phyloP scores from a whole-genome alignment of 345 rosid genomes.

The Brassica napus region DNA sequence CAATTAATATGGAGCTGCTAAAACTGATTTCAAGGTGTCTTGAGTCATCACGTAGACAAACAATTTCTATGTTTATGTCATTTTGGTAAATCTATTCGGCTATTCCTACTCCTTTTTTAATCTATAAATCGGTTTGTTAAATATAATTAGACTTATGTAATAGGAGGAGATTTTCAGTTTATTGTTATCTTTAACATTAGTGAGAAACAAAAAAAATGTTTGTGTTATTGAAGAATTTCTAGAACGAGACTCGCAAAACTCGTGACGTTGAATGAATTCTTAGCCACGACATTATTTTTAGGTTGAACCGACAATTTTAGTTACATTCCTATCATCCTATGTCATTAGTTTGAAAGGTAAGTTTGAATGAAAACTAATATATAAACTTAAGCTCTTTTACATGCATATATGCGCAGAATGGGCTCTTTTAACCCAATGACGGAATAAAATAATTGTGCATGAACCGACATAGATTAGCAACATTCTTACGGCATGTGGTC shows the following conservation, averaged over 20 bases:
- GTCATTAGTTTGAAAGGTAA: too few species aligned
- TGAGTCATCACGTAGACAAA: slow-evolving; percentile 31
- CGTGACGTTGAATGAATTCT: not conserved
- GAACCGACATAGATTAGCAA: slow-evolving; percentile 34
- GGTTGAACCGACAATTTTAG: too few species aligned
- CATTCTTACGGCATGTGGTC: slow-evolving; percentile 34
- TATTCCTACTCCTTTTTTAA: too few species aligned
- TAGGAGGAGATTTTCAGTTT: too few species aligned
- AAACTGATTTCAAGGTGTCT: slow-evolving; percentile 25
- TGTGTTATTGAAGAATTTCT: not conserved
- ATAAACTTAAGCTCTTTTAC: not conserved
- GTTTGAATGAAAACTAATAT: too few species aligned
- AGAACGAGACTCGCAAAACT: slow-evolving; percentile 5
- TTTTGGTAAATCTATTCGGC: too few species aligned
- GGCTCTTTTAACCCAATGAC: slow-evolving; percentile 8
- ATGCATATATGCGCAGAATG: slow-evolving; percentile 3
- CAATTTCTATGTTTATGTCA: slow-evolving; percentile 20
- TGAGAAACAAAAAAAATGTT: too few species aligned
- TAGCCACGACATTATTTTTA: not conserved
- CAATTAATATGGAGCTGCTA: not conserved
- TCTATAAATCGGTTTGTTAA: too few species aligned
- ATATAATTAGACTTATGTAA: too few species aligned
- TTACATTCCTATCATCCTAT: too few species aligned
- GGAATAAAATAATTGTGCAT: slow-evolving; percentile 32
- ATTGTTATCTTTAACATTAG: too few species aligned